Percentiles rank a stretch among this genome's conserved stretches.
phyloP scores from a whole-genome alignment of 257 asterid species.

The Catharanthus roseus region DNA sequence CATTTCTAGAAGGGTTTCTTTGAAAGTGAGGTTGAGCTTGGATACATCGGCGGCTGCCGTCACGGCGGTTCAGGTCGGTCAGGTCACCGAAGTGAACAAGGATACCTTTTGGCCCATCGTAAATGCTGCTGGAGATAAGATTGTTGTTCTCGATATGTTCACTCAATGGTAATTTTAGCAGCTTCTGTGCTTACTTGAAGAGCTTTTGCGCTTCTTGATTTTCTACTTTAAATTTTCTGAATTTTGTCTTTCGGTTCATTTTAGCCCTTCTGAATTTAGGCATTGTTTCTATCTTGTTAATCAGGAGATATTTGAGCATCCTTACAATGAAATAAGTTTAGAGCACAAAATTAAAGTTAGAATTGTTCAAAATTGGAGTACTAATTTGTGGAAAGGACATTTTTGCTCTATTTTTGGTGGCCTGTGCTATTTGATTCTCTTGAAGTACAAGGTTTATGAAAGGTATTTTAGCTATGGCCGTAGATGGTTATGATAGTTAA shows the following conservation, averaged over 20 bases:
- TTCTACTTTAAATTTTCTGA: background rate
- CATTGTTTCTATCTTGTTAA: background rate
- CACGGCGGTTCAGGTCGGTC: slow-evolving; percentile 42
- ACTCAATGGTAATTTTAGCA: slow-evolving; percentile 61
- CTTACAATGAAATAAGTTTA: background rate
- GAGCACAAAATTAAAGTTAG: background rate
- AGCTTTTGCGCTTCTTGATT: background rate
- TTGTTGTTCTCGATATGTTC: slow-evolving; percentile 78
- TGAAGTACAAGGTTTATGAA: background rate
- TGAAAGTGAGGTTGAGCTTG: slow-evolving; percentile 42
- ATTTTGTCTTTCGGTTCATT: background rate
- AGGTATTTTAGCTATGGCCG: background rate
- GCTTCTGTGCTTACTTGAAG: background rate
- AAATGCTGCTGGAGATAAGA: slow-evolving; percentile 63
- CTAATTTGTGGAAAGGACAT: background rate
- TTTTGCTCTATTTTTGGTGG: background rate
- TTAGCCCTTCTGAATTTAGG: background rate
- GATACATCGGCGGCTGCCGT: slow-evolving; percentile 39
- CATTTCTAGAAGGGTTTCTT: slow-evolving; percentile 28
- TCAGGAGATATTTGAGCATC: background rate
- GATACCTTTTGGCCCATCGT: slow-evolving; percentile 86
- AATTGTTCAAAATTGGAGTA: too few species aligned
- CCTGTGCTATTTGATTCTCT: background rate
- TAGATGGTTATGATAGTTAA: background rate
- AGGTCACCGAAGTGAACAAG: slow-evolving; percentile 55